Evolutionary conservation across 2,329 filamentous ascomycete genomes (phyloP).

Genomic region (Hymenoscyphus linearis): DNA sequence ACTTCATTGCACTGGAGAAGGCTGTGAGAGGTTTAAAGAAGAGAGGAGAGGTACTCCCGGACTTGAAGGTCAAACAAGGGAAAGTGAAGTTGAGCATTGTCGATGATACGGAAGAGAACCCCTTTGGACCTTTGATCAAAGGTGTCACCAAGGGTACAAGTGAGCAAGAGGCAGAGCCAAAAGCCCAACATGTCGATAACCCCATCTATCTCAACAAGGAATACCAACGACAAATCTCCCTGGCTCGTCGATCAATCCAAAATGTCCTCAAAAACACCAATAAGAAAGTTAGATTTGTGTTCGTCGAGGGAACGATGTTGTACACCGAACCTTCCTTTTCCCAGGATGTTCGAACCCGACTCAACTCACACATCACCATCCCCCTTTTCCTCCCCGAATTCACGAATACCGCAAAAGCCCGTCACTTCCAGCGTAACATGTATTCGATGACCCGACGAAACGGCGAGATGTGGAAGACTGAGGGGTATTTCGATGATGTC

Average conservation of each 20-base stretch:
- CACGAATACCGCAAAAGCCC: constrained; percentile 10
- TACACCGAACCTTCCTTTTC: constrained; percentile 3
- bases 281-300: constrained; percentile 7
- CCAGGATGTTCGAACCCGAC: not conserved
- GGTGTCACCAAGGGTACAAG: too few species aligned
- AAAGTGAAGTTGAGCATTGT: not conserved
- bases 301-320: constrained; percentile 21
- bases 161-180: too few species aligned
- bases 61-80: not conserved
- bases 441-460: constrained; percentile 18
- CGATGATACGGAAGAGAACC: not conserved
- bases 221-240: not conserved
- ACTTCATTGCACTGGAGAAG: constrained; percentile 14
- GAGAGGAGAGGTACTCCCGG: not conserved
- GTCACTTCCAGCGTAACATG: constrained; percentile 12
- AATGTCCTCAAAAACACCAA: not conserved
- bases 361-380: constrained; percentile 15
- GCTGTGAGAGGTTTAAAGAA: constrained; percentile 3
- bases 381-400: constrained; percentile 20
- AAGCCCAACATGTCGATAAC: too few species aligned
- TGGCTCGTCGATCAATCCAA: not conserved
- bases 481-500: constrained; percentile 29
- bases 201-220: not conserved
- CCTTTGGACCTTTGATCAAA: too few species aligned
- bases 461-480: constrained; percentile 28